phyloP scores from a whole-genome alignment of 2,329 filamentous ascomycete genomes.

The Xylaria arbuscula region DNA sequence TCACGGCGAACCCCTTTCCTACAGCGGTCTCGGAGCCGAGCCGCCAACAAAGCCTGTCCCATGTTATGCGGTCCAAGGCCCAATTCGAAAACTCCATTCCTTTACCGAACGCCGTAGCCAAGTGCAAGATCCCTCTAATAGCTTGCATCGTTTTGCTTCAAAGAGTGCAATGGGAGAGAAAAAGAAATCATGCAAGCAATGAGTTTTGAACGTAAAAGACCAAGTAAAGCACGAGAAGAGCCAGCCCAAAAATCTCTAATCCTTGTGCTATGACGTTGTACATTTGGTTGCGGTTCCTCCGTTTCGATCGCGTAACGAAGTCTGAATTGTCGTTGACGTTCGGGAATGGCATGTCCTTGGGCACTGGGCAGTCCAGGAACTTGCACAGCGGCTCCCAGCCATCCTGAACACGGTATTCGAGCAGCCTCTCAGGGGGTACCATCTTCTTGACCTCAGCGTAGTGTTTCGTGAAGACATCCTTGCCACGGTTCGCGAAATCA shows the following conservation, averaged over 20 bases:
- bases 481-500: slow-evolving; percentile 73
- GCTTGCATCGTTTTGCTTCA: background rate
- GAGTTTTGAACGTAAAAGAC: slow-evolving; percentile 45
- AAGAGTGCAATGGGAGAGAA: background rate
- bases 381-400: slow-evolving; percentile 53
- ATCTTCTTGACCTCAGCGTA: slow-evolving; percentile 47
- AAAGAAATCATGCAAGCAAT: slow-evolving; percentile 32
- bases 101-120: slow-evolving; percentile 29
- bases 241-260: slow-evolving; percentile 41
- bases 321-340: slow-evolving; percentile 61
- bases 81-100: background rate
- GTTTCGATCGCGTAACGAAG: slow-evolving; percentile 59
- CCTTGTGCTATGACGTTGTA: slow-evolving; percentile 54
- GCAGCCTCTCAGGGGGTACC: slow-evolving; percentile 48
- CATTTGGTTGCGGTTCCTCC: slow-evolving; percentile 61
- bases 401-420: slow-evolving; percentile 51
- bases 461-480: slow-evolving; percentile 65
- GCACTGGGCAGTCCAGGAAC: slow-evolving; percentile 52
- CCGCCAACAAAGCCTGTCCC: background rate
- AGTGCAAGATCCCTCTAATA: slow-evolving; percentile 2
- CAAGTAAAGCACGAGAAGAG: slow-evolving; percentile 49
- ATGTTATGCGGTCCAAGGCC: background rate
- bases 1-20: no score
- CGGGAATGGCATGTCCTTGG: slow-evolving; percentile 53
- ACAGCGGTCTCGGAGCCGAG: background rate